These are phyloP conservation scores for rapeseed (Brassica napus) DNA, from an alignment of 345 rosid species.

Conservation along the genomic window DNA sequence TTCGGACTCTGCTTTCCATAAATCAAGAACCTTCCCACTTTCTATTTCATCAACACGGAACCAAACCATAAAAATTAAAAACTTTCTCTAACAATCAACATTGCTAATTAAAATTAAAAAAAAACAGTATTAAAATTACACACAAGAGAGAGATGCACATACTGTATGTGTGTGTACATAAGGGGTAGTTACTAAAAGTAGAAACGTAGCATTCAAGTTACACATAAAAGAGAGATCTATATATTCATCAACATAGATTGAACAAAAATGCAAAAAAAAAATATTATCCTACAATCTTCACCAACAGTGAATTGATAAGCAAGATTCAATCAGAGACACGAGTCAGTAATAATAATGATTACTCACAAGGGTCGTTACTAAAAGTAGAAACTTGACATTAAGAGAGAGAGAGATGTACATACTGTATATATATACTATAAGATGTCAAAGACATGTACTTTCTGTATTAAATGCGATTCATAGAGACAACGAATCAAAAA, in stretches of 20 bases:
- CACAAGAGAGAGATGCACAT: too few species aligned
- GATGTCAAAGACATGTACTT: conserved; percentile 15
- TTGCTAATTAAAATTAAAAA: not conserved
- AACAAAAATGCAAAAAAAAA: not conserved
- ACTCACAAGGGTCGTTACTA: conserved; percentile 9
- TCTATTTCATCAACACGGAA: conserved; percentile 36
- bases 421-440: not conserved
- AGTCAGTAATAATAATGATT: conserved; percentile 22
- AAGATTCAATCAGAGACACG: not conserved
- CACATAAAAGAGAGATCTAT: not conserved
- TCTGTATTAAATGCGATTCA: conserved; percentile 15
- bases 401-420: not conserved
- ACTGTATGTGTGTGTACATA: not conserved
- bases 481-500: conserved; percentile 10
- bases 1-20: conserved; percentile 48
- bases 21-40: conserved; percentile 56
- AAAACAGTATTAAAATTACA: too few species aligned
- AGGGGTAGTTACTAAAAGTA: conserved; percentile 21
- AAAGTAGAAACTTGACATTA: conserved; percentile 26
- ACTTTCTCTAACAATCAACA: not conserved
- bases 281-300: not conserved
- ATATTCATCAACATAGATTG: not conserved
- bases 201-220: not conserved
- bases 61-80: not conserved
- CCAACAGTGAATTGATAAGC: not conserved